Conservation (phyloP, 164 flowering plant species). For the Nymphaea thermarum region DNA sequence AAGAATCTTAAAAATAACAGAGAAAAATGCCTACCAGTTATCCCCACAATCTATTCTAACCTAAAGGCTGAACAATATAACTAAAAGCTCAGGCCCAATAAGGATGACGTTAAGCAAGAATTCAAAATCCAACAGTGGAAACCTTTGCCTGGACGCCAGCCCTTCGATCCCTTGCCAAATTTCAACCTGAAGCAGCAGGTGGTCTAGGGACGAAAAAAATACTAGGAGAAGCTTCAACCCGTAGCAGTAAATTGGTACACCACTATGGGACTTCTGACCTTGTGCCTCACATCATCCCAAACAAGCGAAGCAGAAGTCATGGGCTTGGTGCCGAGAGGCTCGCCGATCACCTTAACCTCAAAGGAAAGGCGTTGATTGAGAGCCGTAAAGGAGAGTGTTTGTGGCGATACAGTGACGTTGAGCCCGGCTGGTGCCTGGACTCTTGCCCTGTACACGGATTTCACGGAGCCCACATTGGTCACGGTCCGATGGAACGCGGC, state of each 20-base stretch:
- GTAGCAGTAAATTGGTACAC: constrained; percentile 11
- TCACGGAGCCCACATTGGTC: constrained; percentile 35
- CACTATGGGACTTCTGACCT: constrained; percentile 47
- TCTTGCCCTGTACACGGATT: constrained; percentile 33
- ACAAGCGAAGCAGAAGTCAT: constrained; percentile 24
- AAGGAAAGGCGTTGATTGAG: constrained; percentile 24
- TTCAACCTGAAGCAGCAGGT: no score
- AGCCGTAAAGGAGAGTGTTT: constrained; percentile 18
- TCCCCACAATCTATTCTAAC: no score
- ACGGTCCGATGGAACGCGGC: constrained; percentile 41
- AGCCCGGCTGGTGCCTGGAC: constrained; percentile 29
- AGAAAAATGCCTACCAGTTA: no score
- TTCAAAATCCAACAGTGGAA: no score
- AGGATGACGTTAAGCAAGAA: no score
- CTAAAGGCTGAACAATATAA: no score
- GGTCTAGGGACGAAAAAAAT: no score
- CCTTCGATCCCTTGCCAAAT: no score
- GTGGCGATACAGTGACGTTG: constrained; percentile 29
- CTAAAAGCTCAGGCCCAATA: no score
- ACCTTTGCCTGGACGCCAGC: no score
- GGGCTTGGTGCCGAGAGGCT: constrained; percentile 2
- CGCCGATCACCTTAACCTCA: constrained; percentile 44
- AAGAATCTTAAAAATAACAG: no score
- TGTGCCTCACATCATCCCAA: constrained; percentile 41
- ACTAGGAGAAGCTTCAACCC: neutral